Evolutionary conservation across 1,284 basidiomycete species (phyloP), one percentile per base, ranked within the genome.

Genomic region (Tetrapyrgos nigripes): DNA sequence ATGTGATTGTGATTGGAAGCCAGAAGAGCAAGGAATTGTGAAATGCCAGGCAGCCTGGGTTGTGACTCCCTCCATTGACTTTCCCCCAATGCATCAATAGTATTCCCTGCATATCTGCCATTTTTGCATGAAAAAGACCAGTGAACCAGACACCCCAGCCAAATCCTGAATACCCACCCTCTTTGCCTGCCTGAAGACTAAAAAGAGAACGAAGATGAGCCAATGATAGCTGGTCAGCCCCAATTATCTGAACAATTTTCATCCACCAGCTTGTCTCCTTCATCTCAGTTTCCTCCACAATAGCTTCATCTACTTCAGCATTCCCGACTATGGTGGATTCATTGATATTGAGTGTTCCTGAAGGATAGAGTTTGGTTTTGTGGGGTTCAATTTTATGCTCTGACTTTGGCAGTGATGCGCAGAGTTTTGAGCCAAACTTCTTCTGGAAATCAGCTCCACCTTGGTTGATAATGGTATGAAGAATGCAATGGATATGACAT

Each of bases 121-220:
- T 76, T 57, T 77, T 73, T 21, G 65, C 66, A 58, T 79, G 78
- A 61, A 80, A 80, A 1, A 80, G 62, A 0, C 76, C 78, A 1
- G 73, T 73, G 9, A 73, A 63, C 59, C 66, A 72, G 1, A 66
- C 64, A 0, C 61, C 65, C 62, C 71, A 70, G 0, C 66, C 61
- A 31, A 71, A 72, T 0, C 69, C 69, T 11, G 57, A 50, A 29
- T 62, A 66, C 1, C 70, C 70, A 6, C 51, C 61, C 37, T 78
- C 75, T n/a, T 80, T 72, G 0, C 78, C 78, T 1, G 68, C 70
- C 3, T 75, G 69, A 33, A 70, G 68, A 27, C 58, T 60, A 2
- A 65, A 59, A 3, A 78, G 48, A 3, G 72, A 47, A 0, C 73
- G 73, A 3, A 76, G 60, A 0, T 73, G 71, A 1, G 73, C 68